Percentiles rank a stretch among this genome's conserved stretches.
These are phyloP conservation scores for Cryptomeria japonica DNA, from an alignment of 75 land plant species.

Conservation along the genomic window DNA sequence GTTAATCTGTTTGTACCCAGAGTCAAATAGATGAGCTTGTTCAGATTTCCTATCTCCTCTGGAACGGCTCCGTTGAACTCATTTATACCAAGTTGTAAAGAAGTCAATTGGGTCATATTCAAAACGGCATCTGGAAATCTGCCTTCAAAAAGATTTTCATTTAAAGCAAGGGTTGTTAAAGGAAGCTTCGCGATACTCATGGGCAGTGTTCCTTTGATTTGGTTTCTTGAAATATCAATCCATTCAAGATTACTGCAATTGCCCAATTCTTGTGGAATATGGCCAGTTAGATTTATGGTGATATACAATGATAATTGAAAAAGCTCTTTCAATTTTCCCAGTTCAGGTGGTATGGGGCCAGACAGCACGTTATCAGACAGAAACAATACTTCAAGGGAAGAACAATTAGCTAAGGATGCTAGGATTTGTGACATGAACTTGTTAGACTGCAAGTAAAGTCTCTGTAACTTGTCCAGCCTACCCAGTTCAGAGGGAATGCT, in stretches of 20 bases:
- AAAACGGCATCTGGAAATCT: neutral
- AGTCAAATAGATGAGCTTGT: neutral
- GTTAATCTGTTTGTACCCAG: neutral
- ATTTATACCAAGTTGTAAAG: neutral
- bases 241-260: constrained; percentile 50
- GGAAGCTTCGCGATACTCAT: neutral
- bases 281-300: constrained; percentile 44
- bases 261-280: constrained; percentile 61
- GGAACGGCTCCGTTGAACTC: neutral
- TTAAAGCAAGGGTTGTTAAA: neutral
- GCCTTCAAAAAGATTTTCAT: neutral
- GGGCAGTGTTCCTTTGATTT: neutral
- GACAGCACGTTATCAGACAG: constrained; percentile 36
- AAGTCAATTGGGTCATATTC: neutral
- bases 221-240: constrained; percentile 54
- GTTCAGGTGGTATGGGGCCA: constrained; percentile 50
- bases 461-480: constrained; percentile 25
- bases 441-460: constrained; percentile 41
- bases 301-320: constrained; percentile 59
- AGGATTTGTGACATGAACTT: constrained; percentile 58
- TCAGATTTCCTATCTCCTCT: neutral
- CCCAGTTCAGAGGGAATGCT: constrained; percentile 53
- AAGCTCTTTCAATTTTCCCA: constrained; percentile 25
- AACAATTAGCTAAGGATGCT: constrained; percentile 46
- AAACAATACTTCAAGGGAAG: constrained; percentile 31